Percentiles rank a stretch among this genome's conserved stretches.
Conservation (phyloP, 441 rosid species). For the Jatropha podagrica region DNA sequence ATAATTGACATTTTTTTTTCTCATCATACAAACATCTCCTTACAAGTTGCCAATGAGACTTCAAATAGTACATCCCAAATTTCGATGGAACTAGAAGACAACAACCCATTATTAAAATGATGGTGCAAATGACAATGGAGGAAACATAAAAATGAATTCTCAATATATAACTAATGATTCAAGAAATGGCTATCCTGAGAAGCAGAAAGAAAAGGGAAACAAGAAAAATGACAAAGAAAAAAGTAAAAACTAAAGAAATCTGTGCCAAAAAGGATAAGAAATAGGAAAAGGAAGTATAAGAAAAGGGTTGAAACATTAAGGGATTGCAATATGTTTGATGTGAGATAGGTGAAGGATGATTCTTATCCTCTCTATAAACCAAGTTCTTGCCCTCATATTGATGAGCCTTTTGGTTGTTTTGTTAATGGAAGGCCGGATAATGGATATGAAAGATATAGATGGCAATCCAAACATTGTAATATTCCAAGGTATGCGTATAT, state of each 20-base stretch:
- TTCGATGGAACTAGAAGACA: not conserved
- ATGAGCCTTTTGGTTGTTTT: constrained; percentile 58
- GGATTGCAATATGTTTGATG: constrained; percentile 54
- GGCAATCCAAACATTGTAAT: constrained; percentile 65
- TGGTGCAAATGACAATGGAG: not conserved
- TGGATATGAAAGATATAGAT: constrained; percentile 48
- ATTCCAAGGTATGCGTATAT: constrained; percentile 48
- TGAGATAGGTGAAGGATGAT: constrained; percentile 59
- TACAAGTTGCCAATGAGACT: not conserved
- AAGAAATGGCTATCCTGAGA: not conserved
- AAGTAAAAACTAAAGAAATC: not conserved
- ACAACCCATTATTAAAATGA: not conserved
- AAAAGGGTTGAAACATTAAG: constrained; percentile 33
- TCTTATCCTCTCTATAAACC: constrained; percentile 56
- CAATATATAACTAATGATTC: not conserved
- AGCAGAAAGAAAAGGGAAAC: not conserved
- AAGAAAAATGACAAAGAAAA: not conserved
- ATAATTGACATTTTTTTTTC: constrained; percentile 15
- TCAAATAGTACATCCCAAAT: not conserved
- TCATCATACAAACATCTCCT: not conserved
- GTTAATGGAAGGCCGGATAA: constrained; percentile 63
- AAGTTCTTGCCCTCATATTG: constrained; percentile 57
- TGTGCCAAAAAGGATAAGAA: not conserved
- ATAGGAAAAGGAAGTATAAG: constrained; percentile 8
- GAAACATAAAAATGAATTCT: not conserved